Evolutionary conservation across 2,329 filamentous ascomycete genomes (phyloP).

Genomic region (Ophiocordyceps camponoti-leonardi): DNA sequence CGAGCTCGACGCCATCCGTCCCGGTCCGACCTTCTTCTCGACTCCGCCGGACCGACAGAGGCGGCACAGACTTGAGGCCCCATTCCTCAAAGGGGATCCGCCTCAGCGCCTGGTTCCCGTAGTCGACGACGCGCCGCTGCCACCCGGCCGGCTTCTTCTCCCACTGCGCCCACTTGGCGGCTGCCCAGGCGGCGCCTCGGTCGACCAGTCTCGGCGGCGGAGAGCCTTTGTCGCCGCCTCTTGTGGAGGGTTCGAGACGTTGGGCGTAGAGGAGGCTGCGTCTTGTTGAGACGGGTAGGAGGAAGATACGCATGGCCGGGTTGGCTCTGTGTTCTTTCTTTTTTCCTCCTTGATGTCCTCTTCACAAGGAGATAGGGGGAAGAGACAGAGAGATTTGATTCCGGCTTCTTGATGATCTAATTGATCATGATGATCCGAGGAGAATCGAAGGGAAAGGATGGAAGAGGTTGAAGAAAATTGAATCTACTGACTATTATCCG

Average conservation of each 20-base stretch:
- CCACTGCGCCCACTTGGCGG: conserved; percentile 69
- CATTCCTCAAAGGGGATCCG: conserved; percentile 95
- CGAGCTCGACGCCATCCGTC: conserved; percentile 50
- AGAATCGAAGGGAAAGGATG: no score
- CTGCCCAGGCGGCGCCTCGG: conserved; percentile 51
- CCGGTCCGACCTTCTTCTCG: conserved; percentile 45
- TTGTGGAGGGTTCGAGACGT: conserved; percentile 38
- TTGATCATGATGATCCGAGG: no score
- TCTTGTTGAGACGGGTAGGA: conserved; percentile 82
- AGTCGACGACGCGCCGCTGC: conserved; percentile 73
- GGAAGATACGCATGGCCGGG: conserved; percentile 75
- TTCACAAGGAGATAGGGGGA: background rate
- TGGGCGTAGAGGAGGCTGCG: conserved; percentile 88
- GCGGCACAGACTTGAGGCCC: conserved; percentile 87
- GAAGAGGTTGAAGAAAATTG: no score
- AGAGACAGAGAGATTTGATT: no score
- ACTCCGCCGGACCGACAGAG: conserved; percentile 50
- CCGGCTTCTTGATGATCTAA: no score
- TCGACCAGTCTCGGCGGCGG: conserved; percentile 41
- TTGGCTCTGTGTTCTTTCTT: no score
- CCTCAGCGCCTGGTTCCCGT: conserved; percentile 72
- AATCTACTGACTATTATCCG: no score
- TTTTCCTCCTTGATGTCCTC: background rate
- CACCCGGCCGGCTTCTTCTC: conserved; percentile 71
- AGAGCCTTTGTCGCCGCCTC: background rate